A percentile compares a stretch with the other conserved stretches of the same genome.
phyloP scores from a whole-genome alignment of 2,329 filamentous ascomycete species.

The Boeremia lycopersici region DNA sequence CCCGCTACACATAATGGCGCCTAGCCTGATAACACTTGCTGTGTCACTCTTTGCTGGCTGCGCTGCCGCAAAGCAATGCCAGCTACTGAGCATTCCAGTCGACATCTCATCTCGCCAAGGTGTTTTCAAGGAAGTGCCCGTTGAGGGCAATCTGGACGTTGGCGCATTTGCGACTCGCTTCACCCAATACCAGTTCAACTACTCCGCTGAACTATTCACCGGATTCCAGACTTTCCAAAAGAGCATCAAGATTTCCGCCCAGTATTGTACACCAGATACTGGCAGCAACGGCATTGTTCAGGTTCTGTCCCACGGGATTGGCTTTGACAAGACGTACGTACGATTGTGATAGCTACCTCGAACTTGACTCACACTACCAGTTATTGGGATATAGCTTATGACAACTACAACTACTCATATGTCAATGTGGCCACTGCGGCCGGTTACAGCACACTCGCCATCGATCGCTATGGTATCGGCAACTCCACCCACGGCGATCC shows the following conservation, averaged over 20 bases:
- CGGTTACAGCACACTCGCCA: slow-evolving; percentile 65
- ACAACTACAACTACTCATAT: slow-evolving; percentile 68
- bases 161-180: slow-evolving; percentile 56
- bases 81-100: slow-evolving; percentile 63
- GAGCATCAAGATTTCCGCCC: slow-evolving; percentile 63
- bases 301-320: slow-evolving; percentile 61
- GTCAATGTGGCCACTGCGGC: slow-evolving; percentile 60
- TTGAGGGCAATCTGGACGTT: slow-evolving; percentile 61
- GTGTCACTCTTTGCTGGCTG: slow-evolving; percentile 27
- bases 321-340: slow-evolving; percentile 57
- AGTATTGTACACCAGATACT: slow-evolving; percentile 64
- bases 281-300: slow-evolving; percentile 48
- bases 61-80: slow-evolving; percentile 44
- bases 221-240: slow-evolving; percentile 59
- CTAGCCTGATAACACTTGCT: slow-evolving; percentile 15
- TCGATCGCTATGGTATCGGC: slow-evolving; percentile 67
- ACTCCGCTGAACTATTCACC: slow-evolving; percentile 51
- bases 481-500: slow-evolving; percentile 64
- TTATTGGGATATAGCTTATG: slow-evolving; percentile 67
- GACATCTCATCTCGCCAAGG: slow-evolving; percentile 61
- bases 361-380: slow-evolving; percentile 30
- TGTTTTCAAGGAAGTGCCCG: slow-evolving; percentile 57
- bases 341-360: not conserved
- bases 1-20: slow-evolving; percentile 15
- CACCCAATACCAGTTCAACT: slow-evolving; percentile 49